phyloP scores from a whole-genome alignment of 805 yeast genomes.

The Lachancea sp. region DNA sequence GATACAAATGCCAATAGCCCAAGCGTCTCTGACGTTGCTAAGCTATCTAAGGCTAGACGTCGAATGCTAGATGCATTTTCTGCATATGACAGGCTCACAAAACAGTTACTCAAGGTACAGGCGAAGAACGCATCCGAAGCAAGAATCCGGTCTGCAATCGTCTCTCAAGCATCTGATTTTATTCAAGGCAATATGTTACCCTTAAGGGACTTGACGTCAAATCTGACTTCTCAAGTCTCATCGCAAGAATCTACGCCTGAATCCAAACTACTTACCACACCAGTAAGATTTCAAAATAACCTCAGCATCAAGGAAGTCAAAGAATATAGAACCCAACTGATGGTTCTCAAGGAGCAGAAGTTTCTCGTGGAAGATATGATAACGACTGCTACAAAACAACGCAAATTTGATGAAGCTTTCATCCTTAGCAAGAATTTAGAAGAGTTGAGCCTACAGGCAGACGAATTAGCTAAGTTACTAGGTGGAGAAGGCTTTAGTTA shows the following conservation, averaged over 20 bases:
- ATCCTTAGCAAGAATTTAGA: slow-evolving; percentile 50
- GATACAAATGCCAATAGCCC: slow-evolving; percentile 22
- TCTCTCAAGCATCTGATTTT: slow-evolving; percentile 49
- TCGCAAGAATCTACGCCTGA: slow-evolving; percentile 12
- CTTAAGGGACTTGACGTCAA: slow-evolving; percentile 52
- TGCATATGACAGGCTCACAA: slow-evolving; percentile 45
- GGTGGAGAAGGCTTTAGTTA: slow-evolving; percentile 48
- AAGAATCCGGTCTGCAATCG: slow-evolving; percentile 47
- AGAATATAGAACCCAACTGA: slow-evolving; percentile 59
- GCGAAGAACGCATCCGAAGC: slow-evolving; percentile 39
- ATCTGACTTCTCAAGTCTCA: slow-evolving; percentile 28
- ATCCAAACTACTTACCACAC: slow-evolving; percentile 12
- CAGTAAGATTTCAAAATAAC: slow-evolving; percentile 24
- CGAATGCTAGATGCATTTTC: slow-evolving; percentile 45
- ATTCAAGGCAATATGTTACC: slow-evolving; percentile 63
- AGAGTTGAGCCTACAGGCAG: slow-evolving; percentile 50
- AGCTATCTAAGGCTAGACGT: slow-evolving; percentile 39
- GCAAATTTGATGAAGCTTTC: slow-evolving; percentile 72
- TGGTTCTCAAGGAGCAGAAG: slow-evolving; percentile 82
- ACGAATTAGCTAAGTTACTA: slow-evolving; percentile 40
- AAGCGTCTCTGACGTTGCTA: slow-evolving; percentile 27
- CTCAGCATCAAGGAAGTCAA: slow-evolving; percentile 50
- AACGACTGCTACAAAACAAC: slow-evolving; percentile 50
- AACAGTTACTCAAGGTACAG: slow-evolving; percentile 35
- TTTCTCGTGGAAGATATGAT: slow-evolving; percentile 65